A percentile compares a stretch with the other conserved stretches of the same genome.
phyloP scores from a whole-genome alignment of 1,284 basidiomycete species.

The Trametes versicolor region DNA sequence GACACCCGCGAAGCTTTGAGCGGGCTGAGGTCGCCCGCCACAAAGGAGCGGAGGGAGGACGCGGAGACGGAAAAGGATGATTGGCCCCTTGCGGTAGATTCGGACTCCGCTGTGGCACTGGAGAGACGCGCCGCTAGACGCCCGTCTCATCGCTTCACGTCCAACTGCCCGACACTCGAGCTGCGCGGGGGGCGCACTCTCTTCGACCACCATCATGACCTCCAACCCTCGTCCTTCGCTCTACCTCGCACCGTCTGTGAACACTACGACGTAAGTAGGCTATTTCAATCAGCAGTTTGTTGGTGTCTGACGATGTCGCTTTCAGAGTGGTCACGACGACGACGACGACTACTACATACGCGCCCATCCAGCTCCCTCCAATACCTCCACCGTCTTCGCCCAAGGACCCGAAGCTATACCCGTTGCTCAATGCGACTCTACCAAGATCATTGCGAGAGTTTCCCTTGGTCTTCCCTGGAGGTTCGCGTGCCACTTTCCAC shows the following conservation, averaged over 20 bases:
- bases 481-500: slow-evolving; percentile 78
- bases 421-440: slow-evolving; percentile 74
- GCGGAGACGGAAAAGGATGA: slow-evolving; percentile 4
- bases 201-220: slow-evolving; percentile 56
- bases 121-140: slow-evolving; percentile 27
- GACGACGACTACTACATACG: slow-evolving; percentile 85
- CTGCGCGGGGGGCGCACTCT: slow-evolving; percentile 34
- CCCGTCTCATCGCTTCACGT: slow-evolving; percentile 33
- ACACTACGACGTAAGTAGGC: slow-evolving; percentile 74
- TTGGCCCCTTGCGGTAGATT: slow-evolving; percentile 10
- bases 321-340: slow-evolving; percentile 85
- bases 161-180: slow-evolving; percentile 31
- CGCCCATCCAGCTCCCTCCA: slow-evolving; percentile 79
- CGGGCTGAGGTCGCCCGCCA: no score
- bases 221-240: slow-evolving; percentile 67
- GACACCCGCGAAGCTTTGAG: background rate
- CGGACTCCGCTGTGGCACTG: slow-evolving; percentile 36
- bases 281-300: slow-evolving; percentile 13
- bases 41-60: background rate
- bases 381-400: slow-evolving; percentile 73
- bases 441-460: slow-evolving; percentile 77
- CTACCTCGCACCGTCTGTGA: slow-evolving; percentile 77
- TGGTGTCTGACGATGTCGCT: slow-evolving; percentile 42
- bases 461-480: slow-evolving; percentile 80
- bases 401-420: slow-evolving; percentile 82